Conservation (phyloP, 2,329 filamentous ascomycete genomes). For the Cladosporium phlei region DNA sequence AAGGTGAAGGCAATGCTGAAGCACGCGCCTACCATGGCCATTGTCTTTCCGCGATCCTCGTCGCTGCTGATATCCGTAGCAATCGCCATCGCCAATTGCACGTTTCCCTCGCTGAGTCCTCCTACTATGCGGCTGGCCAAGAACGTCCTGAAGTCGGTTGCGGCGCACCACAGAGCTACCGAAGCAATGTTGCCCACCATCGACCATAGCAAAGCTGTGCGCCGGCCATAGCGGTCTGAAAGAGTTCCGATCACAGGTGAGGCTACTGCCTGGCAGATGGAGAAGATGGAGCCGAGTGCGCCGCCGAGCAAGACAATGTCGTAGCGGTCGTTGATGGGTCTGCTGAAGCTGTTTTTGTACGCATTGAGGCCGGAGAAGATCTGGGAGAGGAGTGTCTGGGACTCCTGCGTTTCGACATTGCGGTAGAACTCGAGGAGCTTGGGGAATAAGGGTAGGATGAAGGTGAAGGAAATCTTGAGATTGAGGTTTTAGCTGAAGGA, state of each 20-base stretch:
- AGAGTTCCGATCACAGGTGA: slow-evolving; percentile 86
- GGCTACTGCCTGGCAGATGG: slow-evolving; percentile 83
- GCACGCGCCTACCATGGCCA: slow-evolving; percentile 93
- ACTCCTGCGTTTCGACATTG: slow-evolving; percentile 62
- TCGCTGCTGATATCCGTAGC: slow-evolving; percentile 93
- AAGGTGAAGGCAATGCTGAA: slow-evolving; percentile 98
- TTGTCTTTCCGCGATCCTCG: slow-evolving; percentile 76
- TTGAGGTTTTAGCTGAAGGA: not conserved
- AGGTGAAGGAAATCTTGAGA: slow-evolving; percentile 99
- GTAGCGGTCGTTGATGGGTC: slow-evolving; percentile 91
- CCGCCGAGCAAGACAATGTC: slow-evolving; percentile 94
- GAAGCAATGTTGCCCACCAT: slow-evolving; percentile 92
- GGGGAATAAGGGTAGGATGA: slow-evolving; percentile 93
- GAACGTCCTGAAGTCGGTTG: slow-evolving; percentile 92
- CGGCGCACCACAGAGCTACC: slow-evolving; percentile 88
- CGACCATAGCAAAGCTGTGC: slow-evolving; percentile 79
- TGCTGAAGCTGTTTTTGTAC: slow-evolving; percentile 90
- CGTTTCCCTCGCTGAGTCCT: slow-evolving; percentile 91
- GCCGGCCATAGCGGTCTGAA: slow-evolving; percentile 82
- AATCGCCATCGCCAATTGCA: slow-evolving; percentile 93
- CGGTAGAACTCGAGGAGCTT: slow-evolving; percentile 95
- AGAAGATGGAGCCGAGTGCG: slow-evolving; percentile 89
- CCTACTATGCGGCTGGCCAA: slow-evolving; percentile 88
- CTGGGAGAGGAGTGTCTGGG: slow-evolving; percentile 66
- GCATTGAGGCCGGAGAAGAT: slow-evolving; percentile 80